Evolutionary conservation across 78 protist species (phyloP).

Genomic region (Mantamonas sphyraenae): DNA sequence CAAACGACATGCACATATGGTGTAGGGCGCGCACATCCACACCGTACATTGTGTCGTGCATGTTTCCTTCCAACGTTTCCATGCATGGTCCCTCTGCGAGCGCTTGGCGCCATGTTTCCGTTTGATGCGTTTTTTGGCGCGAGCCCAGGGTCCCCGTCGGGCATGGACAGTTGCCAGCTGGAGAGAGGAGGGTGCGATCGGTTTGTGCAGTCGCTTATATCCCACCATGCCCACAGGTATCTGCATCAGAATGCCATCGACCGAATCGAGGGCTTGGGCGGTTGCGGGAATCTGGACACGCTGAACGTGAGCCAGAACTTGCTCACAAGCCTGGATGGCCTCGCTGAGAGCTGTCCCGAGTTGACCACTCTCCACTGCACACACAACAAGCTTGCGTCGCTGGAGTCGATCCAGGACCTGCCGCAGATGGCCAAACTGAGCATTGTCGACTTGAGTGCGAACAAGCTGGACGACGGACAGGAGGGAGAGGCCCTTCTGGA

Average conservation of each 20-base stretch:
- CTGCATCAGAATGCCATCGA: conserved; percentile 37
- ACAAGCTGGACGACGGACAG: conserved; percentile 26
- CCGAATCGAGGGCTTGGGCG: conserved; percentile 3
- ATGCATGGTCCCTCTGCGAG: no score
- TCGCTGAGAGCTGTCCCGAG: neutral
- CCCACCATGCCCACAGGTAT: no score
- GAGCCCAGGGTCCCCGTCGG: no score
- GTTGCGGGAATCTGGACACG: conserved; percentile 16
- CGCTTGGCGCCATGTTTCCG: no score
- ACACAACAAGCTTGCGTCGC: conserved; percentile 33
- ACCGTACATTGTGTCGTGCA: no score
- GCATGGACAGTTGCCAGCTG: no score
- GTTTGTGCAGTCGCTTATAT: no score
- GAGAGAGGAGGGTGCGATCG: no score
- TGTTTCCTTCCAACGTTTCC: no score
- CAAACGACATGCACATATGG: no score
- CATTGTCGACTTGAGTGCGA: conserved; percentile 35
- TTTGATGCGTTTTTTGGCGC: no score
- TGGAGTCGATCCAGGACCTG: conserved; percentile 13
- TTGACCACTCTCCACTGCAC: conserved; percentile 35
- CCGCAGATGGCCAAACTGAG: neutral
- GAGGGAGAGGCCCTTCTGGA: neutral
- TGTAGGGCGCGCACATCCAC: no score
- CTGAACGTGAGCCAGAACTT: conserved; percentile 41
- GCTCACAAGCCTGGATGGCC: conserved; percentile 11